Base-by-base conservation (phyloP, 257 asterid genomes). In the Solanum sitiens region DNA sequence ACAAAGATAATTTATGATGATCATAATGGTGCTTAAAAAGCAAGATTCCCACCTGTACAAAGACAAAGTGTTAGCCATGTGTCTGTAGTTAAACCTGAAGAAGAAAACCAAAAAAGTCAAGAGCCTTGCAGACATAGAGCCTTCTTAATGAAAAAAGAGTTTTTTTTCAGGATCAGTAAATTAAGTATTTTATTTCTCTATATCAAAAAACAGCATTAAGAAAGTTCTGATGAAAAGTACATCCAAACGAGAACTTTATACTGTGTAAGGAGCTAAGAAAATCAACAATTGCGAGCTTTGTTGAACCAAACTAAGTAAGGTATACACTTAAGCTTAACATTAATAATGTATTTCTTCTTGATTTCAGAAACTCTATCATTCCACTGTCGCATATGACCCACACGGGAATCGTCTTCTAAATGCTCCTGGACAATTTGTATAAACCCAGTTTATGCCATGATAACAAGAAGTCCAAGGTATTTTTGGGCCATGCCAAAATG, bases 61-160 rank as follows among this genome's bases (percentile, higher is more conserved):
- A 87, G 99, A 97, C 89, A 96, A 85, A 33, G 99, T 97, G 89
- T 97, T 97, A 14, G 99, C 99, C 99, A 97, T 97, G 87, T 97
- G 99, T 74, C 99, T 92, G 86, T 97, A 96, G 87, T 97, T 97
- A 90, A 97, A 97, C 99, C 99, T 96, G 95, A 88, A 89, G 70
- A 30, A 20, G 11, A 30, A 27, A 50, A 82, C 11, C 32, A 50
- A 50, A 82, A 30, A 30, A 82, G 85, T 53, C 4, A 50, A 79
- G 84, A 14, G 8, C 42, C 39, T 25, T 79, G 65, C 84, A 44
- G 6, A 45, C 15, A 27, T 25, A 79, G 16, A 45, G 84, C 40
- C 59, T 79, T 79, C 63, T 25, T 45, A 79, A 42, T 5, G 59
- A 72, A 18, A 56, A 18, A 50, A 76, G n/a, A 76, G 1, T 8